Conservation (phyloP, 1,284 basidiomycete genomes). For the Papiliotrema fonsecae region DNA sequence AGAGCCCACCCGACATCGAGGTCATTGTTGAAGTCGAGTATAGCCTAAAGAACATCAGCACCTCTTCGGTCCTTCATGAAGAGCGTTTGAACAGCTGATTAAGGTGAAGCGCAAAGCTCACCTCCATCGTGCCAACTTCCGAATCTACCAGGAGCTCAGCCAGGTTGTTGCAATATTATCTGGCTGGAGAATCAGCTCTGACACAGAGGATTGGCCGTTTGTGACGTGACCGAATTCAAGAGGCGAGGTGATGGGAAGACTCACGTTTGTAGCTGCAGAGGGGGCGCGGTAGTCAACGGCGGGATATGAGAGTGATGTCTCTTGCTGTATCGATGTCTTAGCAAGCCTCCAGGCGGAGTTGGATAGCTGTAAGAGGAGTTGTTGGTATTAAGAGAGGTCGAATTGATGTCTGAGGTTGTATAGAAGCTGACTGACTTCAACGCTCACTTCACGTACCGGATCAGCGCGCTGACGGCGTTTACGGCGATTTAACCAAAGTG, state of each 20-base stretch:
- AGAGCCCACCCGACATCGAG: slow-evolving; percentile 62
- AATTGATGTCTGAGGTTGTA: no score
- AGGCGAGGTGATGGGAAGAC: neutral
- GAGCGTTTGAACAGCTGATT: neutral
- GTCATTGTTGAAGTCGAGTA: slow-evolving; percentile 81
- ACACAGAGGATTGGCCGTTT: neutral
- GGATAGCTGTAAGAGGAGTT: no score
- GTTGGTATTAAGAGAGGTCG: no score
- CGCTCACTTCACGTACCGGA: no score
- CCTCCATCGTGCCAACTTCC: slow-evolving; percentile 33
- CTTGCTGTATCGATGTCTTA: no score
- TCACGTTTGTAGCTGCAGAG: slow-evolving; percentile 1
- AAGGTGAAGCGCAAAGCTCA: slow-evolving; percentile 16
- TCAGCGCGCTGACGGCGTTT: no score
- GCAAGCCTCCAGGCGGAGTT: no score
- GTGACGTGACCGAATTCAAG: neutral
- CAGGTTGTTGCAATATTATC: slow-evolving; percentile 1
- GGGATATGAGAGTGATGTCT: neutral
- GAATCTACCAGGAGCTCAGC: neutral
- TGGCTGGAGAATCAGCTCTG: neutral
- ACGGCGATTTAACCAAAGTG: slow-evolving; percentile 1
- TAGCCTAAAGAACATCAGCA: slow-evolving; percentile 52
- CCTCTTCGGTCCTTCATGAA: neutral
- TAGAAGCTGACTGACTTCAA: neutral
- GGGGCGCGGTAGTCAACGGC: neutral